Evolutionary conservation across 305 asterid genomes (phyloP), one percentile per base, ranked within the genome.

Genomic region (Fraxinus xanthoxyloides): DNA sequence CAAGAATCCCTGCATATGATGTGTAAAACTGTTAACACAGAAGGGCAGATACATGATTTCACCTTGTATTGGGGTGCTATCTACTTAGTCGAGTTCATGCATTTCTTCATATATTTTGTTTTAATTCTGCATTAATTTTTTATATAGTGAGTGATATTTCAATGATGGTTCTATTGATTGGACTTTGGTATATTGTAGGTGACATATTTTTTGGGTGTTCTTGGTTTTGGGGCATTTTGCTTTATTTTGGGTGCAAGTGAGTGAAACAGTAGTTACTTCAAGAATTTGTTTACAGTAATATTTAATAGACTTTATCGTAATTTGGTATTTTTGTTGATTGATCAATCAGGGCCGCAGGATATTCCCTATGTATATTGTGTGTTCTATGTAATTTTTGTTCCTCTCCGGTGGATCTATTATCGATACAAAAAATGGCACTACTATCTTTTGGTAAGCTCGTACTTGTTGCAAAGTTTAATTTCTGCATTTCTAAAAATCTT

Each of bases 361-460:
- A 90, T 96, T 40, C 95, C 92, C 7, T 96, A 96, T 83, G 84
- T 92, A 21, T 96, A 94, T 76, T 93, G 98, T 85, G 51, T 94
- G 88, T 92, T 94, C 87, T 96, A 93, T 83, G 89, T 94, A 34
- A 92, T 91, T 56, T 96, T 94, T 32, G 98, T 96, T 86, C 99
- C 99, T 73, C 92, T 93, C 46, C 89, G 99, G 59, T 96, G 99
- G 99, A 93, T 96, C 79, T 96, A 96, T 78, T 96, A 96, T 86
- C 90, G 98, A 67, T 96, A 94, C 92, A 96, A 93, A 90, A 96
- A 96, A 85, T 96, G 96, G 98, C 99, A 96, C 86, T 96, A 96
- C 85, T 96, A 94, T 82, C 98, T 92, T 82, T 84, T 94, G 96
- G 98, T 92, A 82, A 89, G 90, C 79, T 81, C 63, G 7, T 7